Evolutionary conservation across 192 early-diverging fungal species (phyloP).

Genomic region (Coemansia sp.): DNA sequence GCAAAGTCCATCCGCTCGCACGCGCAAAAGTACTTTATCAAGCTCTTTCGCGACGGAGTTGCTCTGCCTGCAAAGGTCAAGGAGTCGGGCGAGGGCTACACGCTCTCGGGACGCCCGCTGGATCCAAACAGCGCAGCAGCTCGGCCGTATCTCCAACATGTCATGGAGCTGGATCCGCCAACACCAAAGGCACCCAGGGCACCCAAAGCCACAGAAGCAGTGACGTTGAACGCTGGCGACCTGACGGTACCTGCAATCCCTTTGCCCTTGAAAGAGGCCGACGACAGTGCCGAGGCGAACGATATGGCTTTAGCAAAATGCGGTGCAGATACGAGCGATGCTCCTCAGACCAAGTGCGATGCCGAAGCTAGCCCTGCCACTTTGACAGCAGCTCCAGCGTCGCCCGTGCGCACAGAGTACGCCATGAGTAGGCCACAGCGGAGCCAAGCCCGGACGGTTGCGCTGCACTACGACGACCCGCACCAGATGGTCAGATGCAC

Average conservation of each 20-base stretch:
- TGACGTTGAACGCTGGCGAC: no score
- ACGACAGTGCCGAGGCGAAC: neutral
- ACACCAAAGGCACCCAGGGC: slow-evolving; percentile 4
- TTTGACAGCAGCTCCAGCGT: neutral
- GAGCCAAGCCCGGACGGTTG: slow-evolving; percentile 26
- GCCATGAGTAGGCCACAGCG: slow-evolving; percentile 52
- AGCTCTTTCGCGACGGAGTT: slow-evolving; percentile 76
- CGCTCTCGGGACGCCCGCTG: slow-evolving; percentile 77
- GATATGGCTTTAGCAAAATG: no score
- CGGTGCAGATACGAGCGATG: no score
- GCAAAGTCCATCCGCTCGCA: slow-evolving; percentile 82
- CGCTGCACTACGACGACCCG: slow-evolving; percentile 56
- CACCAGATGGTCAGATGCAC: slow-evolving; percentile 82
- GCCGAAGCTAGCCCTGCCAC: no score
- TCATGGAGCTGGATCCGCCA: slow-evolving; percentile 49
- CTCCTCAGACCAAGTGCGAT: no score
- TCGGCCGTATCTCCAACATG: slow-evolving; percentile 66
- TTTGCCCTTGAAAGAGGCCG: neutral
- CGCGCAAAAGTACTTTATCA: slow-evolving; percentile 91
- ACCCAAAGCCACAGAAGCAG: neutral
- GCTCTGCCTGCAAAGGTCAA: slow-evolving; percentile 79
- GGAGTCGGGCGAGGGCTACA: slow-evolving; percentile 72
- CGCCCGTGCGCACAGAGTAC: slow-evolving; percentile 47
- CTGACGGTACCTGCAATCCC: no score
- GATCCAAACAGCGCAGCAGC: slow-evolving; percentile 87